These are phyloP conservation scores for Hippophae gyantsensis DNA, from an alignment of 306 rosid genomes.

Conservation along the genomic window DNA sequence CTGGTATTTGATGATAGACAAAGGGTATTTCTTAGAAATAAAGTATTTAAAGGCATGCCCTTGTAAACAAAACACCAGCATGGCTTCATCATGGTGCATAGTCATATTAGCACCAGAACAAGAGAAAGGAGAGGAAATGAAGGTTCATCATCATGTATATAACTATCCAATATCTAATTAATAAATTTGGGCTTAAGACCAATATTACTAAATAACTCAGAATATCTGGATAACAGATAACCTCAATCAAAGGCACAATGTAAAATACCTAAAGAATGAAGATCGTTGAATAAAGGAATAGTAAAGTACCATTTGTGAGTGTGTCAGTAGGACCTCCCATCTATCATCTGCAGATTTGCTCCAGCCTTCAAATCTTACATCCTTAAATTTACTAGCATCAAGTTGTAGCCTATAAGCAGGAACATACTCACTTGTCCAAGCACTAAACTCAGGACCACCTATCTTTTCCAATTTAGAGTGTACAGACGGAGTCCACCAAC, in stretches of 20 bases:
- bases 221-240: too few relatives aligned
- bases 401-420: constrained; percentile 73
- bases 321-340: constrained; percentile 87
- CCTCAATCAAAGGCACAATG: neutral
- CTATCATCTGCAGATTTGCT: constrained; percentile 47
- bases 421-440: constrained; percentile 73
- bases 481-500: constrained; percentile 61
- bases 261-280: constrained; percentile 6
- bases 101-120: too few relatives aligned
- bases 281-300: constrained; percentile 27
- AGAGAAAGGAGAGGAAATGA: too few relatives aligned
- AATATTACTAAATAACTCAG: too few relatives aligned
- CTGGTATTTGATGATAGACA: too few relatives aligned
- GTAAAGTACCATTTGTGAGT: constrained; percentile 83
- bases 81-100: too few relatives aligned
- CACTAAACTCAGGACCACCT: constrained; percentile 75
- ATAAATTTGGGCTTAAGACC: neutral
- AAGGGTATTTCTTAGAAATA: too few relatives aligned
- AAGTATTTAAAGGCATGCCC: too few relatives aligned
- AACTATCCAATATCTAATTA: neutral
- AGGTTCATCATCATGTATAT: neutral
- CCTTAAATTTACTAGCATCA: constrained; percentile 37
- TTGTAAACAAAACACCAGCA: too few relatives aligned
- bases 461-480: constrained; percentile 61
- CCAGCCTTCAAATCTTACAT: constrained; percentile 69